A percentile compares a stretch with the other conserved stretches of the same genome.
These are phyloP conservation scores for Elsinoe australis DNA, from an alignment of 2,329 filamentous ascomycete species.

Conservation along the genomic window DNA sequence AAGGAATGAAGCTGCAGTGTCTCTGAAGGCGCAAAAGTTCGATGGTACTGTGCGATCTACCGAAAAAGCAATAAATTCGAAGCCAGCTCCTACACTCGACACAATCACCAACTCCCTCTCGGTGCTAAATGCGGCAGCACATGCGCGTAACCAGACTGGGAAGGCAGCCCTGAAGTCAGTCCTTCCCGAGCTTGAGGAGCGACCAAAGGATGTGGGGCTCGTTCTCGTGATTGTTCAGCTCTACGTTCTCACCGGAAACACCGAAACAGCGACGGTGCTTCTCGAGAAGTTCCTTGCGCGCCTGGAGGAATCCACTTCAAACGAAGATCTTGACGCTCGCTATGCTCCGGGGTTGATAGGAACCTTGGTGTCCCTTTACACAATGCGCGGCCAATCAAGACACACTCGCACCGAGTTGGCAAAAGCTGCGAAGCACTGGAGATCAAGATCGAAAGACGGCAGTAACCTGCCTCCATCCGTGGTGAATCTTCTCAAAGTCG, in stretches of 20 bases:
- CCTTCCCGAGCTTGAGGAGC: slow-evolving; percentile 60
- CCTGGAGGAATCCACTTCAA: slow-evolving; percentile 55
- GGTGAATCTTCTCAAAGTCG: slow-evolving; percentile 66
- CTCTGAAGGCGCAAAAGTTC: slow-evolving; percentile 61
- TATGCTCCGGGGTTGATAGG: slow-evolving; percentile 81
- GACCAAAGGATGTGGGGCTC: slow-evolving; percentile 73
- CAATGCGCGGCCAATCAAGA: slow-evolving; percentile 62
- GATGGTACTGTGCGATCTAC: slow-evolving; percentile 54
- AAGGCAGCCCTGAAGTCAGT: slow-evolving; percentile 64
- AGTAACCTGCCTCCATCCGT: slow-evolving; percentile 33
- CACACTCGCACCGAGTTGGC: slow-evolving; percentile 66
- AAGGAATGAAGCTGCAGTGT: slow-evolving; percentile 57
- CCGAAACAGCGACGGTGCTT: slow-evolving; percentile 63
- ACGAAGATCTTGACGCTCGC: slow-evolving; percentile 59
- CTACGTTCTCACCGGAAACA: slow-evolving; percentile 64
- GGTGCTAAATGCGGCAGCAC: slow-evolving; percentile 66
- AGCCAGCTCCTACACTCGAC: slow-evolving; percentile 36
- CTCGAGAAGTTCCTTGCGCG: slow-evolving; percentile 67
- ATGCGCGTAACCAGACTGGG: slow-evolving; percentile 55
- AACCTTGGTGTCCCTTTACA: slow-evolving; percentile 70
- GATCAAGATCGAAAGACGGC: slow-evolving; percentile 47
- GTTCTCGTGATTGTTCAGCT: slow-evolving; percentile 74
- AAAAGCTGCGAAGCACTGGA: slow-evolving; percentile 77
- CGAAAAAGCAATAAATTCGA: slow-evolving; percentile 41
- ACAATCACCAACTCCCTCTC: slow-evolving; percentile 47